Conservation (phyloP, 768 basidiomycete genomes). For the Rhizopogon salebrosus region DNA sequence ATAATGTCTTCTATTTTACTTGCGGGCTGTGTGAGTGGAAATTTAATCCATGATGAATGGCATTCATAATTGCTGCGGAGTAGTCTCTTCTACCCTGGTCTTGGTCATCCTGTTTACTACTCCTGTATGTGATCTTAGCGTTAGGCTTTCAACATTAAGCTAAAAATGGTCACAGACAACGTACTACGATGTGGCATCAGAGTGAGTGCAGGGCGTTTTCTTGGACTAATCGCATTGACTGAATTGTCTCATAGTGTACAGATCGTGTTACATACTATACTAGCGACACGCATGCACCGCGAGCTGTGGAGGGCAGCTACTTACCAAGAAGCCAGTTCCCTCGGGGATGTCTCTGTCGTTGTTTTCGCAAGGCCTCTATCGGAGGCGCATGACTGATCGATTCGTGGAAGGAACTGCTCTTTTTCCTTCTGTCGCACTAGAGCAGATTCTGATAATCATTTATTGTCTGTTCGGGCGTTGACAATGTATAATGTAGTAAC, state of each 20-base stretch:
- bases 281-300: not conserved
- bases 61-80: not conserved
- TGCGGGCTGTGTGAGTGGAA: not conserved
- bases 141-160: not conserved
- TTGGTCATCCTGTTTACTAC: not conserved
- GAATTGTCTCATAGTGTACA: not conserved
- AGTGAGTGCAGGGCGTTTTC: not conserved
- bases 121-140: not conserved
- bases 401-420: not conserved
- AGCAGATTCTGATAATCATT: too few species aligned
- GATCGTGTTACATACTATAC: not conserved
- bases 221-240: not conserved
- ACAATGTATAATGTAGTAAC: too few species aligned
- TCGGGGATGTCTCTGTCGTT: not conserved
- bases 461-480: too few species aligned
- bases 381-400: not conserved
- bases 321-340: not conserved
- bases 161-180: not conserved
- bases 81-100: not conserved
- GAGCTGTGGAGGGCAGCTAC: not conserved
- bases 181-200: not conserved
- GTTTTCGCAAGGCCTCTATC: not conserved
- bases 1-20: not conserved
- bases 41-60: not conserved
- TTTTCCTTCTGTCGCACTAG: not conserved